A percentile compares a stretch with the other conserved stretches of the same genome.
Evolutionary conservation across 2,329 filamentous ascomycete species (phyloP).

Genomic region (Colletotrichum sp.): DNA sequence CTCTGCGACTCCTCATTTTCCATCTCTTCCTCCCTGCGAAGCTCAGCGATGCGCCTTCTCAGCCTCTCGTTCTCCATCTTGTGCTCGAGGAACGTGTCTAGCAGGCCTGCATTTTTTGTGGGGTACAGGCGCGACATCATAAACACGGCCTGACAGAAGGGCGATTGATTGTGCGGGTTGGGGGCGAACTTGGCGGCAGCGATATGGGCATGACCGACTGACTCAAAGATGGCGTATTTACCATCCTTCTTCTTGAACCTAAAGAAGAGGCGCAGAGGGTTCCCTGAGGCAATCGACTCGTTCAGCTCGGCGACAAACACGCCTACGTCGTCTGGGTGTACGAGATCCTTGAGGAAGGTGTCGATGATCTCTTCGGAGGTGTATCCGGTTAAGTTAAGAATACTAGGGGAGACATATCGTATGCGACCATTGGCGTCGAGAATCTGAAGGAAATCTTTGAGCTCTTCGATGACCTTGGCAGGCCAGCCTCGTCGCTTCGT

Average conservation of each 20-base stretch:
- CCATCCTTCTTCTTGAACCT: conserved; percentile 79
- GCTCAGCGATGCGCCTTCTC: conserved; percentile 80
- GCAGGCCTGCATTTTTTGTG: conserved; percentile 81
- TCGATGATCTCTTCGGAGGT: conserved; percentile 73
- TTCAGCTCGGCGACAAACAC: conserved; percentile 89
- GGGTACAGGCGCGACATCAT: conserved; percentile 92
- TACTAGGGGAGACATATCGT: conserved; percentile 84
- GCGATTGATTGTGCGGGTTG: conserved; percentile 67
- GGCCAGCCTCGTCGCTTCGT: conserved; percentile 78
- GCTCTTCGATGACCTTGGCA: conserved; percentile 85
- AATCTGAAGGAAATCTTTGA: conserved; percentile 88
- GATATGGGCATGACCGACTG: conserved; percentile 91
- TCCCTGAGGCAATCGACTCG: conserved; percentile 84
- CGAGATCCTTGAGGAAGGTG: conserved; percentile 78
- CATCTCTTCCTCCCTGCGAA: conserved; percentile 84
- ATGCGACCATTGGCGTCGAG: conserved; percentile 85
- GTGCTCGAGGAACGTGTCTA: conserved; percentile 94
- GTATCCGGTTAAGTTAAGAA: conserved; percentile 78
- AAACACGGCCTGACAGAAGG: conserved; percentile 87
- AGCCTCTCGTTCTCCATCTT: conserved; percentile 95
- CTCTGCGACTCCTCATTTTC: conserved; percentile 72
- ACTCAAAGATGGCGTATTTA: conserved; percentile 81
- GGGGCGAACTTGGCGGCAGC: conserved; percentile 70
- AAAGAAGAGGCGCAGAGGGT: conserved; percentile 83
- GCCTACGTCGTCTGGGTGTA: conserved; percentile 84